These are phyloP conservation scores for Agastache rugosa DNA, from an alignment of 257 asterid genomes.

Conservation along the genomic window DNA sequence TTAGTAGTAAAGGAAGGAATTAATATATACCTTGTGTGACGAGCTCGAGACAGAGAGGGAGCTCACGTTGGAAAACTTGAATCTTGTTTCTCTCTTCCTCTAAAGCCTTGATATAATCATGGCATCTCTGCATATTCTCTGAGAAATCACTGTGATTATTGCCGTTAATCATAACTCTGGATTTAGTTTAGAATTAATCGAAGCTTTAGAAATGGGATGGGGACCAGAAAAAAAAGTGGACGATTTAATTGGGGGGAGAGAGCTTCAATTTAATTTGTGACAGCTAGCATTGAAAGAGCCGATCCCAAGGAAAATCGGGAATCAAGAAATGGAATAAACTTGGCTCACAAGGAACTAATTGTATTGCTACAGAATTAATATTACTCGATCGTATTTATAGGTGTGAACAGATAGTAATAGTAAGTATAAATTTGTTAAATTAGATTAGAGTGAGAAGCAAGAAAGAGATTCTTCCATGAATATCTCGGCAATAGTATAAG, in stretches of 20 bases:
- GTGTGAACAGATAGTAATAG: background rate
- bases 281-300: conserved; percentile 53
- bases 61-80: conserved; percentile 92
- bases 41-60: conserved; percentile 91
- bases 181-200: too few species aligned
- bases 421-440: too few species aligned
- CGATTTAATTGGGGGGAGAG: conserved; percentile 2
- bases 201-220: conserved; percentile 19
- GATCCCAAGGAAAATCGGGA: conserved; percentile 42
- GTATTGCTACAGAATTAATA: too few species aligned
- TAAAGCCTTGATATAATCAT: conserved; percentile 62
- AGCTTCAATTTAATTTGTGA: conserved; percentile 10
- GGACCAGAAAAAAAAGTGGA: background rate
- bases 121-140: conserved; percentile 65
- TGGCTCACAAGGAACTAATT: conserved; percentile 39
- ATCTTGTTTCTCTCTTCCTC: conserved; percentile 84
- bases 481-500: background rate
- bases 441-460: conserved; percentile 9
- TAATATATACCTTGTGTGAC: conserved; percentile 79
- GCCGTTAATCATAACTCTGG: conserved; percentile 39
- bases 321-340: conserved; percentile 57
- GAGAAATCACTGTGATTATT: conserved; percentile 44
- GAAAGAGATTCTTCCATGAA: background rate
- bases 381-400: background rate
- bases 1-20: too few species aligned